These are phyloP conservation scores for Tuber brumale DNA, from an alignment of 495 filamentous ascomycete species.

Conservation along the genomic window DNA sequence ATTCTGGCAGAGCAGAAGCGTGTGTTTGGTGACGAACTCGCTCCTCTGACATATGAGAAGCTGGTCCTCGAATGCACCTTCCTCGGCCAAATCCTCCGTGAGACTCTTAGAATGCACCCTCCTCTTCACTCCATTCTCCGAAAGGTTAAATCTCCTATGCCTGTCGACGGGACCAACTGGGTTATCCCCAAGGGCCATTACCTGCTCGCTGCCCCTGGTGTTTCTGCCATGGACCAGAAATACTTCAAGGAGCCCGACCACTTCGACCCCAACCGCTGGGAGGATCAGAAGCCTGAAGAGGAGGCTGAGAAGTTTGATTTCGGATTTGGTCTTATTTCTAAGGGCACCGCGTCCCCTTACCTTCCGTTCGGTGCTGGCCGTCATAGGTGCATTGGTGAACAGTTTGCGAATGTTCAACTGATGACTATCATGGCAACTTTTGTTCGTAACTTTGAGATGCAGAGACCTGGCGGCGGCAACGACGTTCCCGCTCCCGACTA, in stretches of 20 bases:
- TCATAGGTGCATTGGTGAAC: slow-evolving; percentile 93
- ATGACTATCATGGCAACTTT: slow-evolving; percentile 74
- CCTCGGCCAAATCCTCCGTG: slow-evolving; percentile 65
- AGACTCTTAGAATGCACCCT: slow-evolving; percentile 71
- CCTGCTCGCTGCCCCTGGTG: slow-evolving; percentile 74
- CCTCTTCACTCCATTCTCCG: slow-evolving; percentile 83
- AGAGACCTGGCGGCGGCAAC: slow-evolving; percentile 60
- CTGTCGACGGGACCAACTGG: slow-evolving; percentile 68
- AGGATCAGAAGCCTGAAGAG: slow-evolving; percentile 53
- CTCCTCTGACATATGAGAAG: slow-evolving; percentile 59
- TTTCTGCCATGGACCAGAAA: slow-evolving; percentile 59
- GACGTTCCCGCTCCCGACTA: slow-evolving; percentile 80
- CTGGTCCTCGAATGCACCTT: slow-evolving; percentile 60
- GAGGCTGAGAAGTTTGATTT: slow-evolving; percentile 79
- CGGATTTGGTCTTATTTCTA: slow-evolving; percentile 85
- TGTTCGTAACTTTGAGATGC: slow-evolving; percentile 67
- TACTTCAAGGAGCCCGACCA: slow-evolving; percentile 73
- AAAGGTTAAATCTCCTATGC: slow-evolving; percentile 72
- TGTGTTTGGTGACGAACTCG: slow-evolving; percentile 57
- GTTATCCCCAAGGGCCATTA: slow-evolving; percentile 68
- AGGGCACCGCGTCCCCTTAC: slow-evolving; percentile 80
- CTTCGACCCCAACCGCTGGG: slow-evolving; percentile 92
- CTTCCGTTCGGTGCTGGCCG: slow-evolving; percentile 90
- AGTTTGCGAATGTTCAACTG: slow-evolving; percentile 91
- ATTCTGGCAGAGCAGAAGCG: slow-evolving; percentile 67